Base-by-base conservation (phyloP, 2,329 filamentous ascomycete species). In the Rutstroemia sp. region DNA sequence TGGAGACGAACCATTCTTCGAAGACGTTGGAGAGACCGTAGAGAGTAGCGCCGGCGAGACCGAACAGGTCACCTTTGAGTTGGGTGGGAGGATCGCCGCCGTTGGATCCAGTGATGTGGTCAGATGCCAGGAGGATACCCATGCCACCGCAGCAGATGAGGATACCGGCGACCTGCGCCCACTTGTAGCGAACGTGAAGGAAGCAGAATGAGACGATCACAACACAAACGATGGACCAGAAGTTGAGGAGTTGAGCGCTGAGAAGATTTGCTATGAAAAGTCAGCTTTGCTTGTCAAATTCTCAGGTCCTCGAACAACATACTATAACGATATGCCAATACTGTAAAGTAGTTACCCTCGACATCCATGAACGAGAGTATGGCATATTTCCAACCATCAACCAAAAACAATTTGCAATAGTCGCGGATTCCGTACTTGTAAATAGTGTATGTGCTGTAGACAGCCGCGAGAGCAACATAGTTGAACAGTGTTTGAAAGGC, bases 401-500 rank as follows among this genome's bases (percentile, higher is more conserved):
- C 80, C 52, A 75, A 70, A 14, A 91, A 68, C 55, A 95, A 71
- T 49, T 75, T 74, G 48, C 74, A 69, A 80, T 88, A 95, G 65
- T 81, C 82, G 66, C 82, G 83, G 64, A 84, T 78, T 4, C 94
- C 92, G 69, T 95, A 90, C 63, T 81, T 80, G 76, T 89, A 88
- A 37, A 96, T 74, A 14, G 90, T 91, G 67, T 88, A 83, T 41
- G 83, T 79, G 23, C 90, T 87, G 77, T 95, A 99, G 69, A 96
- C 82, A 58, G 90, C 56, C 59, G 86, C 86, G 62, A 99, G 80
- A 50, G 96, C 74, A 45, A 91, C 79, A 73, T 99, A 99, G 74
- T 94, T 96, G 80, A 96, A 95, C 67, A 97, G 82, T 30, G 89
- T 90, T 75, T 99, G 94, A 76, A 97, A 96, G 55, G 94, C 90